A percentile compares a stretch with the other conserved stretches of the same genome.
Evolutionary conservation across 108 stramenopile species (phyloP).

Genomic region (Skeletonema grethae): DNA sequence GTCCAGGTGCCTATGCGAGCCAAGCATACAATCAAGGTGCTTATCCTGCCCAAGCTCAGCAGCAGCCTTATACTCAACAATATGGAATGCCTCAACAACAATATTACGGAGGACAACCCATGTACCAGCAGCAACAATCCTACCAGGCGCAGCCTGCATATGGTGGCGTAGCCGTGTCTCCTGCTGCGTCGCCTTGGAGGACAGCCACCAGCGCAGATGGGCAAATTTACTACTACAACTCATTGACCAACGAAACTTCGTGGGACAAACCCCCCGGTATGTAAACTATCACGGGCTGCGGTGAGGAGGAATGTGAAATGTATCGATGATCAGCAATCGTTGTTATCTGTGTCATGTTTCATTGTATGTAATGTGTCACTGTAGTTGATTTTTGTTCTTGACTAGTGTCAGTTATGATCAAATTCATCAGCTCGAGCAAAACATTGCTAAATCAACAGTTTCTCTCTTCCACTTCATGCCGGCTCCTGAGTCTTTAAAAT

Average conservation of each 20-base stretch:
- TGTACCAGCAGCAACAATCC: slow-evolving; percentile 54
- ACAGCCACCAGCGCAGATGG: slow-evolving; percentile 74
- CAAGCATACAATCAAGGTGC: slow-evolving; percentile 39
- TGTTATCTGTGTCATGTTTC: neutral
- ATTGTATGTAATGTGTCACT: neutral
- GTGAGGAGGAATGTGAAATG: neutral
- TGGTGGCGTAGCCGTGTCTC: slow-evolving; percentile 1
- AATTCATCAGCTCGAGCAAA: neutral
- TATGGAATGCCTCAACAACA: slow-evolving; percentile 47
- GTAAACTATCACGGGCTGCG: slow-evolving; percentile 28
- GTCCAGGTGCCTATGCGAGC: slow-evolving; percentile 34
- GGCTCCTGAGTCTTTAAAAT: neutral
- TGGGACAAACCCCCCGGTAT: slow-evolving; percentile 90
- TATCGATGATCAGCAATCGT: neutral
- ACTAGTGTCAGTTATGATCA: too few species aligned
- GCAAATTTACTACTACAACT: slow-evolving; percentile 92
- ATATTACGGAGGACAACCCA: slow-evolving; percentile 33
- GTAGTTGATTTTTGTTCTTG: neutral
- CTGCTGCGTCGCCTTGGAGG: slow-evolving; percentile 61
- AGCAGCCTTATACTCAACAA: slow-evolving; percentile 55
- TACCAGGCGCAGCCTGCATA: slow-evolving; percentile 44
- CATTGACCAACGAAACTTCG: slow-evolving; percentile 78
- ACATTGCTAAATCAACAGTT: neutral
- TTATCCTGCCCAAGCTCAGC: slow-evolving; percentile 31
- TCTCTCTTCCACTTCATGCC: neutral